Conservation (phyloP, 768 basidiomycete genomes). For the Baorangia bicolor region DNA sequence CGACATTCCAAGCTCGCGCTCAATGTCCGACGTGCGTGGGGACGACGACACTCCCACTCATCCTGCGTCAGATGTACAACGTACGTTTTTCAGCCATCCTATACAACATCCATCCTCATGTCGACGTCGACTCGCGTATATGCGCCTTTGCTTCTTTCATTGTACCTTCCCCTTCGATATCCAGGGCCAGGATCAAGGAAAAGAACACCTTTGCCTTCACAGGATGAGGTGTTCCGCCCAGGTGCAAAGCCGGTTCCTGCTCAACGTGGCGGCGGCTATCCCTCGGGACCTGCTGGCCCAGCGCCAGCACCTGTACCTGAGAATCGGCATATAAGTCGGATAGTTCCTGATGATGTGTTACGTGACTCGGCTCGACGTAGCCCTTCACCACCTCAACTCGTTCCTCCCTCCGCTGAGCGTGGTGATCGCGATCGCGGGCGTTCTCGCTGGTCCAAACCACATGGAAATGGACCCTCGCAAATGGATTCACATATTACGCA, state of each 20-base stretch:
- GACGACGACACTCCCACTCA: conserved; percentile 18
- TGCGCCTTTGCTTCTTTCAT: conserved; percentile 20
- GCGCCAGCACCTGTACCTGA: conserved; percentile 7
- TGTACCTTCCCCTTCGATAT: conserved; percentile 17
- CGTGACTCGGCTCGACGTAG: conserved; percentile 15
- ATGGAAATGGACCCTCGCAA: conserved; percentile 10
- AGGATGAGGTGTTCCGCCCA: conserved; percentile 32
- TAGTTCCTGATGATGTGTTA: neutral
- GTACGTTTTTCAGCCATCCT: conserved; percentile 37
- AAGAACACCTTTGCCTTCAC: conserved; percentile 38
- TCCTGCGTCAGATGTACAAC: conserved; percentile 34
- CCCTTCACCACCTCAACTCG: conserved; percentile 10
- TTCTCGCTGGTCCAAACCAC: conserved; percentile 13
- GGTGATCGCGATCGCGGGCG: conserved; percentile 17
- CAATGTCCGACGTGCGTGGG: conserved; percentile 17
- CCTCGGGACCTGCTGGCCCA: neutral
- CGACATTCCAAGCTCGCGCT: conserved; percentile 19
- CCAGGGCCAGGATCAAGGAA: conserved; percentile 33
- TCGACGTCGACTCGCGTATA: conserved; percentile 25
- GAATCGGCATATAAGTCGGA: conserved; percentile 4
- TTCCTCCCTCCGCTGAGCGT: conserved; percentile 4
- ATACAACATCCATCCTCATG: conserved; percentile 28
- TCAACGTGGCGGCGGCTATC: conserved; percentile 12
- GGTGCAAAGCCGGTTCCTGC: conserved; percentile 10
- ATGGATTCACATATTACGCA: conserved; percentile 14